These are phyloP conservation scores for Emergomyces africanus DNA, from an alignment of 2,329 filamentous ascomycete genomes.

Conservation along the genomic window DNA sequence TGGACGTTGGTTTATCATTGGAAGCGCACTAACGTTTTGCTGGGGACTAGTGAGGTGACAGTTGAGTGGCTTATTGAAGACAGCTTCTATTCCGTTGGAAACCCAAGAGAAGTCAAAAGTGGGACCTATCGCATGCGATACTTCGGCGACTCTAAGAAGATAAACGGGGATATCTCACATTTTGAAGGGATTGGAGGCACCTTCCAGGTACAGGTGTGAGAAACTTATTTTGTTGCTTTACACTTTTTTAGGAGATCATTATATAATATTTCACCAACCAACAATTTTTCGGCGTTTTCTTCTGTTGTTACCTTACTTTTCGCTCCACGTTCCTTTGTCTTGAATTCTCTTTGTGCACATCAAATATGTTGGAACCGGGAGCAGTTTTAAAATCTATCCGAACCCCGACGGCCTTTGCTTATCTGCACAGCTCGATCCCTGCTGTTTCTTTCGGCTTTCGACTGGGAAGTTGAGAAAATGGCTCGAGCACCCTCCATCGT, in stretches of 20 bases:
- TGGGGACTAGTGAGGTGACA: constrained; percentile 65
- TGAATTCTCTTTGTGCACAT: not conserved
- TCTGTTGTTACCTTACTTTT: not conserved
- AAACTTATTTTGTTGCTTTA: not conserved
- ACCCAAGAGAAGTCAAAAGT: constrained; percentile 21
- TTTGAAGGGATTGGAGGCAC: constrained; percentile 56
- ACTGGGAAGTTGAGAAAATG: not conserved
- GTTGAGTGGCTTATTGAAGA: constrained; percentile 68
- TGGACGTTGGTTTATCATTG: constrained; percentile 77
- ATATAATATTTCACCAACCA: not conserved
- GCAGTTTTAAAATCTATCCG: not conserved
- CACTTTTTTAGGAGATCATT: not conserved
- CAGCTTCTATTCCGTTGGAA: constrained; percentile 32
- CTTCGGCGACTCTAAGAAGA: constrained; percentile 66
- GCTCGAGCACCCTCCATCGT: not conserved
- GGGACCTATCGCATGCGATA: constrained; percentile 73
- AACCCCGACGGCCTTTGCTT: not conserved
- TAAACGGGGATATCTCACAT: constrained; percentile 46
- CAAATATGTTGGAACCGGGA: not conserved
- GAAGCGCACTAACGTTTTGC: constrained; percentile 54
- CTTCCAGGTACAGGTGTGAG: constrained; percentile 23
- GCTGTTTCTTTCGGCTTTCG: not conserved
- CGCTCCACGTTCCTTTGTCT: not conserved
- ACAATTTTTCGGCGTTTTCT: not conserved
- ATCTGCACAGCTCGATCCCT: not conserved